These are phyloP conservation scores for Pseudonitzschia delicatissima DNA, from an alignment of 108 stramenopile species.

Conservation along the genomic window DNA sequence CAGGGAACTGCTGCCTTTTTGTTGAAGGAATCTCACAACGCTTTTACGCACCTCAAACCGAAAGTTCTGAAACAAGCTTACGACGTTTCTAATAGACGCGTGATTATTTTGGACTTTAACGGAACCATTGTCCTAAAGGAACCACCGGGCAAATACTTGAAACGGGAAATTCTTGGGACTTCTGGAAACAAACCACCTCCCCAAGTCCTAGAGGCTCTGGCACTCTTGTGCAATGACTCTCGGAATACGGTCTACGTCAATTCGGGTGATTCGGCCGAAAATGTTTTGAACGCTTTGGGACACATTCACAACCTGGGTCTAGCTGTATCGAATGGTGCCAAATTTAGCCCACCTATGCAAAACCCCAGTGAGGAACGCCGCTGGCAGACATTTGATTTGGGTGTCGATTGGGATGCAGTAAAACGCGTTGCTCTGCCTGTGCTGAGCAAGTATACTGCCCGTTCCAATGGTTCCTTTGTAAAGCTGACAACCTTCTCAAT, in stretches of 20 bases:
- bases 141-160: slow-evolving; percentile 93
- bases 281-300: slow-evolving; percentile 85
- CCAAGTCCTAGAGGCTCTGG: slow-evolving; percentile 68
- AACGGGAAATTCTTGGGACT: slow-evolving; percentile 91
- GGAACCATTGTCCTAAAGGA: slow-evolving; percentile 96
- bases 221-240: slow-evolving; percentile 73
- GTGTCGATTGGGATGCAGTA: slow-evolving; percentile 91
- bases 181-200: slow-evolving; percentile 83
- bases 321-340: slow-evolving; percentile 92
- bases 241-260: slow-evolving; percentile 90
- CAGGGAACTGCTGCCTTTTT: slow-evolving; percentile 60
- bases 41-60: slow-evolving; percentile 59
- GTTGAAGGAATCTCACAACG: slow-evolving; percentile 51
- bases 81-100: slow-evolving; percentile 63
- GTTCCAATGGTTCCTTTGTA: slow-evolving; percentile 90
- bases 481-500: slow-evolving; percentile 90
- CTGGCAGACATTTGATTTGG: slow-evolving; percentile 85
- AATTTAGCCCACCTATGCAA: slow-evolving; percentile 67
- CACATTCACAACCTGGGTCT: slow-evolving; percentile 83
- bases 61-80: slow-evolving; percentile 69
- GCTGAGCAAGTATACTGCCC: slow-evolving; percentile 90
- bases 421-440: slow-evolving; percentile 89
- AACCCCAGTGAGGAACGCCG: slow-evolving; percentile 32
- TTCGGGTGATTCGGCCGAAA: slow-evolving; percentile 83
- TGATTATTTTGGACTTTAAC: slow-evolving; percentile 97